Percentiles rank a stretch among this genome's conserved stretches.
Conservation (phyloP, 2,329 filamentous ascomycete species). For the Metarhizium album region DNA sequence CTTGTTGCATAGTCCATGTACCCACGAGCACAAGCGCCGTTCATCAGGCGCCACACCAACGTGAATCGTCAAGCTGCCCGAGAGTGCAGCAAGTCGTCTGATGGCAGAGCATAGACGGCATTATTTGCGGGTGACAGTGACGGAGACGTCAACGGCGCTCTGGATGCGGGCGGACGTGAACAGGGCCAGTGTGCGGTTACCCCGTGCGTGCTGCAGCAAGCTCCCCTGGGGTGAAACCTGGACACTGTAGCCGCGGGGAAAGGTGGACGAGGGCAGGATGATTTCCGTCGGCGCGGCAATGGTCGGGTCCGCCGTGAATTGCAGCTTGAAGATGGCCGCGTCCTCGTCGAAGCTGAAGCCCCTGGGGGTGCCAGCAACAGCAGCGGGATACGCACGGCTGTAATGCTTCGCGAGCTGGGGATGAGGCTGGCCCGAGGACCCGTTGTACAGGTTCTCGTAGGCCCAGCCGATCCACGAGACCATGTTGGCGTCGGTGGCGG, state of each 20-base stretch:
- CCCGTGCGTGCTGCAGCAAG: conserved; percentile 4
- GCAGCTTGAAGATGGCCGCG: conserved; percentile 7
- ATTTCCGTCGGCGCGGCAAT: conserved; percentile 10
- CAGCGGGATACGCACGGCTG: conserved; percentile 10
- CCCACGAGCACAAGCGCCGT: too few species aligned
- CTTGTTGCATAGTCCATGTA: too few species aligned
- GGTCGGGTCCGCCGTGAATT: conserved; percentile 5
- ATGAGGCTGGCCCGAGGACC: conserved; percentile 7
- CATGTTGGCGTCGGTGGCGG: conserved; percentile 10
- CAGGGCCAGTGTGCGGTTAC: conserved; percentile 8
- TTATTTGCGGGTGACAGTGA: conserved; percentile 1
- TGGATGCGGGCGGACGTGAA: conserved; percentile 5
- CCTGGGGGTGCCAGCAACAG: conserved; percentile 8
- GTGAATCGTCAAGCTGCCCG: too few species aligned
- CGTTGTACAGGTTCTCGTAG: conserved; percentile 12
- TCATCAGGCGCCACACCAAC: too few species aligned
- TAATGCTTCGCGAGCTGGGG: conserved; percentile 10
- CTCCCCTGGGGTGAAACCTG: conserved; percentile 4
- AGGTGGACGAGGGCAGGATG: conserved; percentile 8
- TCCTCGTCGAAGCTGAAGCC: conserved; percentile 9
- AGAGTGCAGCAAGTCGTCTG: too few species aligned
- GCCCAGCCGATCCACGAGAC: conserved; percentile 13
- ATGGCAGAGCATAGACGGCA: neutral
- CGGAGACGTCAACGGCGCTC: conserved; percentile 3
- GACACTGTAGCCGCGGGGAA: conserved; percentile 9